Conservation (phyloP, 768 basidiomycete species). For the Cystofilobasidium capitatum region DNA sequence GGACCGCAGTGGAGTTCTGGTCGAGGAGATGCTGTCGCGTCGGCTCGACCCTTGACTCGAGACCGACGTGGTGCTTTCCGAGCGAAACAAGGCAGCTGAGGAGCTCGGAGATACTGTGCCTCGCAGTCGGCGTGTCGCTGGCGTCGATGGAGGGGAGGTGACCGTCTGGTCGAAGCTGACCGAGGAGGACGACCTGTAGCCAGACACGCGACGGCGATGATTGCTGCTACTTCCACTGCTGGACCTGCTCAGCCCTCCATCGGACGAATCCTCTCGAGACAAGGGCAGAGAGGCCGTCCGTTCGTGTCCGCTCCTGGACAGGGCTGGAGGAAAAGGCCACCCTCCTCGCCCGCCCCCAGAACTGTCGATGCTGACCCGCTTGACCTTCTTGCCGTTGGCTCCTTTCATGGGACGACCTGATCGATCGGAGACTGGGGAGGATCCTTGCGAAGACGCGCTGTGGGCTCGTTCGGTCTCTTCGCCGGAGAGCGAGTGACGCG, state of each 20-base stretch:
- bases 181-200: neutral
- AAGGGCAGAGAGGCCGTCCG: neutral
- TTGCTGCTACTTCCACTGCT: neutral
- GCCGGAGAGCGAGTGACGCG: neutral
- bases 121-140: neutral
- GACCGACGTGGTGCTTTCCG: neutral
- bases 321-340: neutral
- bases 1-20: neutral
- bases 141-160: neutral
- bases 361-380: conserved; percentile 3
- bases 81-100: neutral
- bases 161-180: neutral
- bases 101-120: neutral
- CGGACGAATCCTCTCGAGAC: neutral
- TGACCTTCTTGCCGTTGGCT: neutral
- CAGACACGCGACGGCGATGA: too few species aligned
- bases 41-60: neutral
- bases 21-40: neutral
- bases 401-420: neutral
- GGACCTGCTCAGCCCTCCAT: neutral
- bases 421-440: neutral
- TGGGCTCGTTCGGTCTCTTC: neutral
- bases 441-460: neutral
- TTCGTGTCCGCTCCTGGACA: neutral
- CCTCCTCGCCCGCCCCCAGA: neutral